phyloP scores from a whole-genome alignment of 2,329 filamentous ascomycete genomes.

The Ophiocordyceps camponoti-floridani region DNA sequence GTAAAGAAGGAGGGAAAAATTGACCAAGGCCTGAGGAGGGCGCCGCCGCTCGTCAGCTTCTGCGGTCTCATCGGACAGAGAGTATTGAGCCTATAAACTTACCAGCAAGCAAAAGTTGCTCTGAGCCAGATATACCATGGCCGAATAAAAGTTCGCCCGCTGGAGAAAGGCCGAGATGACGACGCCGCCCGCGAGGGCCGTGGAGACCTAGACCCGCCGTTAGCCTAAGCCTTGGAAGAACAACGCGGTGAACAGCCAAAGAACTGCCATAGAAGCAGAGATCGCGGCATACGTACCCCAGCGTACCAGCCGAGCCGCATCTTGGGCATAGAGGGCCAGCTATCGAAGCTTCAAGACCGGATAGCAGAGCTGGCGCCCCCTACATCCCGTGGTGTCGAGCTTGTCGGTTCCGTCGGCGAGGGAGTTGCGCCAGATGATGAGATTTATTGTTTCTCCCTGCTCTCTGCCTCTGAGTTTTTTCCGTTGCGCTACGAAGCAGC shows the following conservation, averaged over 20 bases:
- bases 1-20: conserved; percentile 69
- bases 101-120: conserved; percentile 92
- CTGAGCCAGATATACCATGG: conserved; percentile 89
- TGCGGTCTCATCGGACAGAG: background rate
- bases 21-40: conserved; percentile 58
- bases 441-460: background rate
- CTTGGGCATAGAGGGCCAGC: conserved; percentile 14
- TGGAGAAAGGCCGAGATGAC: conserved; percentile 85
- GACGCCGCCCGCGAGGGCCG: conserved; percentile 67
- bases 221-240: conserved; percentile 2
- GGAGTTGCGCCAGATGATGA: background rate
- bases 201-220: conserved; percentile 44
- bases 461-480: background rate
- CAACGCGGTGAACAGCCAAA: background rate
- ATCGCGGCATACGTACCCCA: conserved; percentile 26
- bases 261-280: background rate
- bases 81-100: conserved; percentile 9
- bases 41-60: background rate
- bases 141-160: conserved; percentile 94
- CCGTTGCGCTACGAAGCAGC: background rate
- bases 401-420: background rate
- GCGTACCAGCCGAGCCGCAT: conserved; percentile 45
- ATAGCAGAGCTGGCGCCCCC: background rate
- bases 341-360: background rate
- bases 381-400: background rate